These are phyloP conservation scores for Solanum paucissectum DNA, from an alignment of 257 asterid species.

Conservation along the genomic window DNA sequence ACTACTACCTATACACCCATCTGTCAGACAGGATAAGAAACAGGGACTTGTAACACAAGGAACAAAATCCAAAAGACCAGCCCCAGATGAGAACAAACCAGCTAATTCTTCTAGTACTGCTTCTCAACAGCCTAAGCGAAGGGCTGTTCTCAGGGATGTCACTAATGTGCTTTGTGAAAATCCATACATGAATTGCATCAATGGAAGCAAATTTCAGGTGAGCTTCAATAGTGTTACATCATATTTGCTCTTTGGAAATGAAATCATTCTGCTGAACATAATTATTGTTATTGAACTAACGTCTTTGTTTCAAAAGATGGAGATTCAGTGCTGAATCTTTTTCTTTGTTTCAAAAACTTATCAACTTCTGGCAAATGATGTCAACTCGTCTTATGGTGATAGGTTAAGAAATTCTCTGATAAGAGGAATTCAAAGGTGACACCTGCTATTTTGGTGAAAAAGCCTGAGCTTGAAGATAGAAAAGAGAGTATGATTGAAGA, in stretches of 20 bases:
- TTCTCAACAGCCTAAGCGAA: conserved; percentile 45
- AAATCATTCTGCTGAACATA: not conserved
- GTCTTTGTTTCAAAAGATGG: not conserved
- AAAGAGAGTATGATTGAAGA: conserved; percentile 16
- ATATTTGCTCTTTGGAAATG: not conserved
- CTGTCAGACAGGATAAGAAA: conserved; percentile 37
- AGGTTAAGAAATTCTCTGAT: conserved; percentile 25
- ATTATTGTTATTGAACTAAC: not conserved
- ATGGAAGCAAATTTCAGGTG: conserved; percentile 47
- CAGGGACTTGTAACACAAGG: conserved; percentile 24
- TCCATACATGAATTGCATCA: conserved; percentile 33
- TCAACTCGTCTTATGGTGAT: not conserved
- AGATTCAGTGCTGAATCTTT: not conserved
- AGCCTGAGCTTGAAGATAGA: conserved; percentile 18
- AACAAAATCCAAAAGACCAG: conserved; percentile 57
- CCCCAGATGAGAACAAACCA: conserved; percentile 30
- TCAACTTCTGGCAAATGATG: not conserved
- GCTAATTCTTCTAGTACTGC: conserved; percentile 10
- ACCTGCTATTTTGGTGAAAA: conserved; percentile 25
- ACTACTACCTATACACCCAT: conserved; percentile 65
- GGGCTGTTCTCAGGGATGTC: conserved; percentile 79
- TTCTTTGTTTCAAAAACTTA: not conserved
- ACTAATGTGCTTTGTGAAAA: conserved; percentile 51
- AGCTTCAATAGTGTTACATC: not conserved
- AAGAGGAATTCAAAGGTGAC: conserved; percentile 35